phyloP scores from a whole-genome alignment of 495 filamentous ascomycete genomes.

The Podospora fimiseda region DNA sequence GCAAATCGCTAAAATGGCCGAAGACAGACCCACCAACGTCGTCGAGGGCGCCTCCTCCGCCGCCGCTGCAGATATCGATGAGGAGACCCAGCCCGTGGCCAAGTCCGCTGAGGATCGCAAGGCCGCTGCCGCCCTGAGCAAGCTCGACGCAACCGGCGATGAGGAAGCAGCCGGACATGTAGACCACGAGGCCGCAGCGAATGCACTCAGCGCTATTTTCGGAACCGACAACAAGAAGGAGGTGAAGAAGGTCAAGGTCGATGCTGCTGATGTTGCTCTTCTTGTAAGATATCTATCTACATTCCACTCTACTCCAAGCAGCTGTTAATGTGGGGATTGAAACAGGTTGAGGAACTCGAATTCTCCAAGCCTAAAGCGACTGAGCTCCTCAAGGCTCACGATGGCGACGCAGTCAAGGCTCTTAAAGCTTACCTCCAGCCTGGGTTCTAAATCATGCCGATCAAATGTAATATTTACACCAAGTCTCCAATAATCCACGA shows the following conservation, averaged over 20 bases:
- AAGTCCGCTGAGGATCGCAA: conserved; percentile 81
- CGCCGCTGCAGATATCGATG: conserved; percentile 55
- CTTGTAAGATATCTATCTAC: conserved; percentile 24
- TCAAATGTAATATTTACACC: neutral
- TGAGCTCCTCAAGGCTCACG: conserved; percentile 71
- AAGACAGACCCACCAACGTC: conserved; percentile 46
- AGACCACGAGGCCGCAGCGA: conserved; percentile 75
- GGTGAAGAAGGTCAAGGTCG: conserved; percentile 46
- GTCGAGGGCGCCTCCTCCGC: conserved; percentile 55
- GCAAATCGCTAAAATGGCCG: conserved; percentile 43
- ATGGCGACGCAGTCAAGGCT: conserved; percentile 67
- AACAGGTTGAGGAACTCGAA: conserved; percentile 71
- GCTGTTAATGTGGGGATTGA: neutral
- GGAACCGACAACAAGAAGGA: conserved; percentile 39
- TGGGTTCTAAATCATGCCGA: neutral
- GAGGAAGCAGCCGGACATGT: conserved; percentile 51
- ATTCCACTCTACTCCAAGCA: neutral
- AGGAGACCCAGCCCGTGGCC: conserved; percentile 55
- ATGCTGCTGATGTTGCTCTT: conserved; percentile 38
- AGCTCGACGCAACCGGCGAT: conserved; percentile 62
- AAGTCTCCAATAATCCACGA: neutral
- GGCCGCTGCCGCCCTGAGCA: conserved; percentile 76
- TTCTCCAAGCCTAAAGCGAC: conserved; percentile 74
- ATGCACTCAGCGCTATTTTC: conserved; percentile 70
- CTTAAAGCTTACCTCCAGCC: conserved; percentile 48